Base-by-base conservation (phyloP, 495 filamentous ascomycete species). In the Trichocladium uniseriatum region DNA sequence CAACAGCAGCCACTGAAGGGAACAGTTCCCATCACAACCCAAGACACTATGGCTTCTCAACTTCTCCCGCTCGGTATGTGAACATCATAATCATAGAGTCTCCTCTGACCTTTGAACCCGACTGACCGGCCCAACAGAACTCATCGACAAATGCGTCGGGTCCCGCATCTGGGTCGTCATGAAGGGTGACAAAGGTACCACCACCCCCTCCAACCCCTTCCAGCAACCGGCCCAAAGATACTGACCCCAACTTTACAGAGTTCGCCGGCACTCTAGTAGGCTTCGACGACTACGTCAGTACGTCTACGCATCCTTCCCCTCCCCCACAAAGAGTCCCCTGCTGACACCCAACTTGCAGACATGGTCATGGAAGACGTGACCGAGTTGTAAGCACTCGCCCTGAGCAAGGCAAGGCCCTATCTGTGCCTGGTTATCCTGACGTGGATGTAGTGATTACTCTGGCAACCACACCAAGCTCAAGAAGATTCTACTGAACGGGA, bases 261-360 rank as follows among this genome's bases (percentile, higher is more conserved):
- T 97, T 97, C 70, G 82, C 85, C 45, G 92, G 92, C 35, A 96
- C 87, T 6, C 72, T 98, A 19, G 77, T 95, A 29, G 92, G 92
- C 2, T 98, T 96, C 58, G 92, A 98, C 66, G 92, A 98, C 77
- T 98, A 95, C 72, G 92, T 98, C 75, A 98, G 89, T 95, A 81
- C 70, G 91, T 94, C 3, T 5, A 14, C 32, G 34, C 18, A 14
- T 2, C 21, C 27, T 27, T 8, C 9, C 9, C 8, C 15, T 31
- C 28, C 35, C 34, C 24, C 9, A n/a, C n/a, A n/a, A n/a, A n/a
- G 15, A 31, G 6, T 5, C 2, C 14, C 10, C 27, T 32, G n/a
- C 34, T 52, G 20, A 45, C 42, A 20, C 24, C 24, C 24, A 19
- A 42, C 18, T 13, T 16, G 3, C 55, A 97, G 91, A 97, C 65